Evolutionary conservation across 2,329 filamentous ascomycete species (phyloP).

Genomic region (Paraconiothyrium sp.): DNA sequence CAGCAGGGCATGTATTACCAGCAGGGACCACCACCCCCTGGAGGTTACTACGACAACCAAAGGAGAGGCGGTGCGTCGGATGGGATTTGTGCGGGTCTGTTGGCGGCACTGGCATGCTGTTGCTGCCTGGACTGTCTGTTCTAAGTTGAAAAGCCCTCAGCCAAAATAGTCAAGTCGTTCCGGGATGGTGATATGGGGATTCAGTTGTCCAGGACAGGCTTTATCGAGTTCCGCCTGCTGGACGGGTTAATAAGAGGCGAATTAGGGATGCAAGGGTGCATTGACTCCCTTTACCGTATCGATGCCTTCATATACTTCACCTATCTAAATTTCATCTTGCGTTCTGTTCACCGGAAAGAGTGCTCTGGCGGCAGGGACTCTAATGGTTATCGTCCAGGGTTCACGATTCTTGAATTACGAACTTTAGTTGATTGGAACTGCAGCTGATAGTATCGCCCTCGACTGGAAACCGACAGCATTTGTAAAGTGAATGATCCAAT

Average conservation of each 20-base stretch:
- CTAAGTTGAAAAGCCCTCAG: conserved; percentile 36
- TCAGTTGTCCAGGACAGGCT: neutral
- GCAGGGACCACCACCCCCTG: conserved; percentile 43
- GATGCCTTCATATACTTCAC: neutral
- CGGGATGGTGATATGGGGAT: neutral
- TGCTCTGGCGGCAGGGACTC: neutral
- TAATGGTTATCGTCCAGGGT: too few relatives aligned
- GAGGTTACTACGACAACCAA: conserved; percentile 53
- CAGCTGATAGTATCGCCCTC: neutral
- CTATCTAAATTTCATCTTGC: conserved; percentile 2
- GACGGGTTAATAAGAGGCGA: conserved; percentile 18
- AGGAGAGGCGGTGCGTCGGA: conserved; percentile 40
- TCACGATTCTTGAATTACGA: neutral
- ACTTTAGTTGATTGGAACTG: neutral
- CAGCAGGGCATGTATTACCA: conserved; percentile 49
- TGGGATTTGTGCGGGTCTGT: conserved; percentile 55
- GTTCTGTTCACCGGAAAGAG: neutral
- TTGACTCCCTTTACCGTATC: neutral
- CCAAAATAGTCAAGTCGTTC: too few relatives aligned
- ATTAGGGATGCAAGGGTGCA: neutral
- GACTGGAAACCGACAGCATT: neutral
- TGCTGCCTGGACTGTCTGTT: conserved; percentile 63
- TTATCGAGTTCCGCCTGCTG: conserved; percentile 19
- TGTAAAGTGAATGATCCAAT: neutral
- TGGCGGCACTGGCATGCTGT: conserved; percentile 60